Evolutionary conservation across 2,329 filamentous ascomycete genomes (phyloP).

Genomic region (Fusarium graminum): DNA sequence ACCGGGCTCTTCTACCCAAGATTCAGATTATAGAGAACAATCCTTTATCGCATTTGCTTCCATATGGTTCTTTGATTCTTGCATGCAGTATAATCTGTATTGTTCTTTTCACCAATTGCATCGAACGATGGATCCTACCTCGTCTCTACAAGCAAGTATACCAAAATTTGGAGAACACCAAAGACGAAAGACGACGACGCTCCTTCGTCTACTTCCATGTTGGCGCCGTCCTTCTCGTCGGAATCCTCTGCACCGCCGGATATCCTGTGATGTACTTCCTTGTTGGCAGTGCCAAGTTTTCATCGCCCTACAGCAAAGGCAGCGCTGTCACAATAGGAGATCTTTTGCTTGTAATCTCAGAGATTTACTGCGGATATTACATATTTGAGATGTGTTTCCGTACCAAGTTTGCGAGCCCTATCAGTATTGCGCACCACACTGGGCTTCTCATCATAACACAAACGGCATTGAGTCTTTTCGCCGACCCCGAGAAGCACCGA

Average conservation of each 20-base stretch:
- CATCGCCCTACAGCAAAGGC: not conserved
- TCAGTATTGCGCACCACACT: conserved; percentile 17
- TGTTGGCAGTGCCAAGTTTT: conserved; percentile 5
- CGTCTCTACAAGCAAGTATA: conserved; percentile 8
- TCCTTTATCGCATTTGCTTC: conserved; percentile 6
- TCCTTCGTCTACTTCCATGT: conserved; percentile 26
- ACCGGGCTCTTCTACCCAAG: conserved; percentile 1
- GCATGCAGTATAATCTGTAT: conserved; percentile 6
- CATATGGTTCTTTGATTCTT: conserved; percentile 24
- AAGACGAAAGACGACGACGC: conserved; percentile 19
- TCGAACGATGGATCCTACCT: conserved; percentile 25
- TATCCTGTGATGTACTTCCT: conserved; percentile 18
- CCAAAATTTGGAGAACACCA: not conserved
- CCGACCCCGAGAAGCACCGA: conserved; percentile 2
- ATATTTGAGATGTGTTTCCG: conserved; percentile 28
- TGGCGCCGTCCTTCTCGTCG: conserved; percentile 10
- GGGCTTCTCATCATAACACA: conserved; percentile 9
- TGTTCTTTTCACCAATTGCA: conserved; percentile 16
- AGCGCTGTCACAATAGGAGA: conserved; percentile 12
- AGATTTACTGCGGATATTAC: conserved; percentile 20
- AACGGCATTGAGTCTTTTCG: conserved; percentile 20
- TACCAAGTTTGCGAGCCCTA: conserved; percentile 23
- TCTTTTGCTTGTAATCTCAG: conserved; percentile 3
- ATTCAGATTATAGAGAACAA: conserved; percentile 12
- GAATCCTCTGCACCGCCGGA: not conserved